Evolutionary conservation across 306 rosid genomes (phyloP).

Genomic region (Trifolium pratense): DNA sequence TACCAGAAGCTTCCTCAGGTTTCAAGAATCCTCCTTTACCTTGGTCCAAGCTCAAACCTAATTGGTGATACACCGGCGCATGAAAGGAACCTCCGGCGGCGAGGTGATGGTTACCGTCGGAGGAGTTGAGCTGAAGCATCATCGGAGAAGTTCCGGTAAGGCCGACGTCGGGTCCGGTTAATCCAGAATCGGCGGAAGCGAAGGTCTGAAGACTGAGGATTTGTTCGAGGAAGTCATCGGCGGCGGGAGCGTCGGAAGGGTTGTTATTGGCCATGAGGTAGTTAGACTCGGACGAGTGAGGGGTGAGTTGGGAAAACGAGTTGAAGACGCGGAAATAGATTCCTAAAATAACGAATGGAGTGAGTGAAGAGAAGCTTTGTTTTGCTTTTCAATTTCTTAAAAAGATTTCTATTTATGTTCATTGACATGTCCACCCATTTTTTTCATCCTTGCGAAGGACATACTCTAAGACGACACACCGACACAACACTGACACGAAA

Average conservation of each 20-base stretch:
- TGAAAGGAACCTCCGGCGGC: slow-evolving; percentile 53
- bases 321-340: slow-evolving; percentile 17
- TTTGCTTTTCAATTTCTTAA: background rate
- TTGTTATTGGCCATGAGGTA: slow-evolving; percentile 75
- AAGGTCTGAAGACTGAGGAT: slow-evolving; percentile 80
- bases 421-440: background rate
- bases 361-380: background rate
- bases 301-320: slow-evolving; percentile 45
- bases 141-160: slow-evolving; percentile 61
- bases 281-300: slow-evolving; percentile 42
- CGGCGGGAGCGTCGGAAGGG: slow-evolving; percentile 72
- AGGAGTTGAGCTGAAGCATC: slow-evolving; percentile 94
- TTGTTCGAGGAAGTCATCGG: slow-evolving; percentile 93
- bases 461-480: no score
- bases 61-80: slow-evolving; percentile 74
- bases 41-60: slow-evolving; percentile 93
- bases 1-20: slow-evolving; percentile 88
- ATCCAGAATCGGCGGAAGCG: slow-evolving; percentile 60
- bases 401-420: background rate
- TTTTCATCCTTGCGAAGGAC: no score
- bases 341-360: background rate
- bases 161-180: slow-evolving; percentile 54
- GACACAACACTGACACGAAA: no score
- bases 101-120: slow-evolving; percentile 68
- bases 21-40: slow-evolving; percentile 80